Evolutionary conservation across 495 filamentous ascomycete genomes (phyloP), one percentile per base, ranked within the genome.

Genomic region (Poronia punctata): DNA sequence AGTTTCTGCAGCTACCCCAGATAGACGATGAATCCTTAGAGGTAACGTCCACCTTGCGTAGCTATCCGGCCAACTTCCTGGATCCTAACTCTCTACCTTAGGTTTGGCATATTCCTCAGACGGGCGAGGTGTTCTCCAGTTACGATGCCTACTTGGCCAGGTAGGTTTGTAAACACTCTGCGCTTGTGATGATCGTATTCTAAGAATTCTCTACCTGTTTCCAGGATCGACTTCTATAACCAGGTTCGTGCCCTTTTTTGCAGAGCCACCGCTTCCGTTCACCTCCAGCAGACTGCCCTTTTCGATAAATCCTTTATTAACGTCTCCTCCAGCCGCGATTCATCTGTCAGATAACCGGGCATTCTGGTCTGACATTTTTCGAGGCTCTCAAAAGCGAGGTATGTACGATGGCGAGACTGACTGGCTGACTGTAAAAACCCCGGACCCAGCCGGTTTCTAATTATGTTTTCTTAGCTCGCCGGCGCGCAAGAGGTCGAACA

Each of bases 371-470:
- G 49, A 90, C 73, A n/a, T 97, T 94, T 61, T 96, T 94, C 43
- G 87, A 97, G 38, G 92, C 92, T 3, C 71, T 88, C 11, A 79
- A 85, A 57, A 95, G 88, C 61, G 93, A 98, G 77, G 92, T 96
- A 77, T 27, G 80, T 65, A n/a, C n/a, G n/a, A n/a, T n/a, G n/a
- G n/a, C n/a, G n/a, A n/a, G n/a, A n/a, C n/a, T n/a, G n/a, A n/a
- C n/a, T n/a, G n/a, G n/a, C n/a, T n/a, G n/a, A n/a, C n/a, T n/a
- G n/a, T n/a, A n/a, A n/a, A n/a, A n/a, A n/a, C n/a, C n/a, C n/a
- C n/a, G n/a, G n/a, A n/a, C n/a, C 22, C 8, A 4, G 18, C n/a
- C 11, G 4, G 26, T 41, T 2, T 50, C 53, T 56, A 53, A 61
- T 36, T 12, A 29, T 21, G 40, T 15, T 28, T 29, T n/a, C 48